Conservation (phyloP, 108 stramenopile species). For the Pseudonitzschia multiseries region DNA sequence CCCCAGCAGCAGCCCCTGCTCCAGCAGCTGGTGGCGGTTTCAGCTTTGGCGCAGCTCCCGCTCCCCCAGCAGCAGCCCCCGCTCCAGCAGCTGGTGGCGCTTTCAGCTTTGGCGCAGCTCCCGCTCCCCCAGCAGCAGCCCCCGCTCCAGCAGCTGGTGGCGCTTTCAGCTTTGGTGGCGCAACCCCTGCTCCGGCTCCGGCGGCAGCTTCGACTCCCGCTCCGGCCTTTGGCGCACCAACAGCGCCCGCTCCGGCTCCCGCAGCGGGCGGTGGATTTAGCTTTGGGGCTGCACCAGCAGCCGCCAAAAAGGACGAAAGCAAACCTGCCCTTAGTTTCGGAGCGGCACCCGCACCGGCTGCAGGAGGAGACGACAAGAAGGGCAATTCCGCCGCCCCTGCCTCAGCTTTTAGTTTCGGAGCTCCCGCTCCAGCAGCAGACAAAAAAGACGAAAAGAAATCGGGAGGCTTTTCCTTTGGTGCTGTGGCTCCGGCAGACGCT, state of each 20-base stretch:
- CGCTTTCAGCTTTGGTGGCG: not conserved
- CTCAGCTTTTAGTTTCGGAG: conserved; percentile 18
- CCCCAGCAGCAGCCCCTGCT: conserved; percentile 19
- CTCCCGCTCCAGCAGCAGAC: conserved; percentile 12
- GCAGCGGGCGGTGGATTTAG: conserved; percentile 21
- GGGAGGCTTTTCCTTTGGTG: conserved; percentile 4
- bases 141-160: conserved; percentile 7
- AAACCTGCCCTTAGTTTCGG: conserved; percentile 7
- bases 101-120: not conserved
- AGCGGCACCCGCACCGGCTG: not conserved
- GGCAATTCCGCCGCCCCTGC: conserved; percentile 8
- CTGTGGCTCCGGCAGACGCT: not conserved
- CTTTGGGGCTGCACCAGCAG: not conserved
- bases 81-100: not conserved
- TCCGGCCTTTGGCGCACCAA: conserved; percentile 8
- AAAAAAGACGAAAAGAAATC: not conserved
- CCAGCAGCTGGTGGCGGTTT: conserved; percentile 1
- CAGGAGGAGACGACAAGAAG: not conserved
- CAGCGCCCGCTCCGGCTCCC: conserved; percentile 24
- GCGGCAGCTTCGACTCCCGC: not conserved
- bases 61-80: conserved; percentile 21
- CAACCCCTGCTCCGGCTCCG: not conserved
- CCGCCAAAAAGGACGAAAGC: not conserved
- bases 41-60: not conserved
- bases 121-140: conserved; percentile 19